phyloP scores from a whole-genome alignment of 2,329 filamentous ascomycete species.

The Dothiorella sarmentorum region DNA sequence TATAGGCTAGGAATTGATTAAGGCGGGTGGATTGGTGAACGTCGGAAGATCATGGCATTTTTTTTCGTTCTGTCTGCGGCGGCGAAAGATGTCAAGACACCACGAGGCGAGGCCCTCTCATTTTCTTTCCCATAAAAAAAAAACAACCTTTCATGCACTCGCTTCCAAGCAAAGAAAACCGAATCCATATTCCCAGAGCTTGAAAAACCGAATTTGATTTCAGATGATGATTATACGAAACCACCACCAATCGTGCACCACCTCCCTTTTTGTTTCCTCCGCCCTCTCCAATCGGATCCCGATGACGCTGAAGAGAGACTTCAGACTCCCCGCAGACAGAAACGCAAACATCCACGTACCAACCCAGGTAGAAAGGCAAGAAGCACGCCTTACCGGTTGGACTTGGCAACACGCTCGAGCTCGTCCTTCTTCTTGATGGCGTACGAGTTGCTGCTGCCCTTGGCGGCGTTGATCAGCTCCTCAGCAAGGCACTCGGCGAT shows the following conservation, averaged over 20 bases:
- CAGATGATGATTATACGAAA: conserved; percentile 8
- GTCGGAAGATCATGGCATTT: conserved; percentile 17
- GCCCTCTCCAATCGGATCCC: conserved; percentile 4
- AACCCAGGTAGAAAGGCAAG: not conserved
- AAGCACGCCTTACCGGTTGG: conserved; percentile 99
- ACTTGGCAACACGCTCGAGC: conserved; percentile 99
- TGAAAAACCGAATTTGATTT: conserved; percentile 7
- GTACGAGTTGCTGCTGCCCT: conserved; percentile 99
- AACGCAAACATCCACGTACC: not conserved
- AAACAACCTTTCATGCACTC: conserved; percentile 1
- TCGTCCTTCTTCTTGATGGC: conserved; percentile 99
- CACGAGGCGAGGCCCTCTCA: not conserved
- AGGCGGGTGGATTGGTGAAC: not conserved
- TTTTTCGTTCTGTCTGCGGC: conserved; percentile 17
- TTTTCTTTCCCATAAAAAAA: no score
- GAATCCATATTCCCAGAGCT: conserved; percentile 14
- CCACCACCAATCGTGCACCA: not conserved
- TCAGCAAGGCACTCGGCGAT: conserved; percentile 99
- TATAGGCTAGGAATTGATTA: not conserved
- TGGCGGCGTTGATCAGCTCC: conserved; percentile 99
- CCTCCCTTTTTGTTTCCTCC: conserved; percentile 7
- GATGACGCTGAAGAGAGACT: conserved; percentile 11
- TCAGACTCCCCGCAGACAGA: conserved; percentile 1
- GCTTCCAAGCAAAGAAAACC: not conserved
- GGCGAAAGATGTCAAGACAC: conserved; percentile 8